Conservation (phyloP, 768 basidiomycete species). For the Tulasnella sp. region DNA sequence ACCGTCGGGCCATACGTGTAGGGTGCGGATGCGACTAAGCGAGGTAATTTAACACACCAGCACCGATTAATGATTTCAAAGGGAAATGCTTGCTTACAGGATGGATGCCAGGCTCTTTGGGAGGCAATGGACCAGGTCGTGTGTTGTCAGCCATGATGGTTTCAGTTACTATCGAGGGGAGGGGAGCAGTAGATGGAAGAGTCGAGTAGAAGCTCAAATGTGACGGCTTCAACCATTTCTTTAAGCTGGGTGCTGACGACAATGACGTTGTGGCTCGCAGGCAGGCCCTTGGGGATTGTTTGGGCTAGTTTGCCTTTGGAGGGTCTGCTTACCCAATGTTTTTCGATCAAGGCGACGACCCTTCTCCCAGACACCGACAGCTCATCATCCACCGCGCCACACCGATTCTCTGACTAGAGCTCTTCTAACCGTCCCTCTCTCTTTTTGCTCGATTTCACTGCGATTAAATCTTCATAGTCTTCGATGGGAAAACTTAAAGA, state of each 20-base stretch:
- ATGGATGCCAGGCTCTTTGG: not conserved
- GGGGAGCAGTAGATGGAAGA: not conserved
- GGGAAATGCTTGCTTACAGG: not conserved
- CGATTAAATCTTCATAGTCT: not conserved
- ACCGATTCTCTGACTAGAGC: not conserved
- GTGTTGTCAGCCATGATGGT: not conserved
- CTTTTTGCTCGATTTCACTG: not conserved
- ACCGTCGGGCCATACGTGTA: not conserved
- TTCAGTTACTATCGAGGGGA: not conserved
- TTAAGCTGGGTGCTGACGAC: not conserved
- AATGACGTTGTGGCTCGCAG: not conserved
- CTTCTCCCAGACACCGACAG: not conserved
- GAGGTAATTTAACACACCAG: not conserved
- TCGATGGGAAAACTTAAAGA: conserved; percentile 31
- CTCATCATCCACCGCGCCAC: not conserved
- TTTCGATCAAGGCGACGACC: not conserved
- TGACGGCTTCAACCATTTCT: not conserved
- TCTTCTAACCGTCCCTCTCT: not conserved
- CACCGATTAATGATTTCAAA: not conserved
- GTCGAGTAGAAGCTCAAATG: not conserved
- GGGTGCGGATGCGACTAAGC: not conserved
- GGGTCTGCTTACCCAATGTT: not conserved
- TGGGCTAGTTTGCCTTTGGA: not conserved
- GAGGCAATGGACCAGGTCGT: not conserved
- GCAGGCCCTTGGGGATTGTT: not conserved